phyloP scores from a whole-genome alignment of 2,329 filamentous ascomycete species.

The Colletotrichum spinosum region DNA sequence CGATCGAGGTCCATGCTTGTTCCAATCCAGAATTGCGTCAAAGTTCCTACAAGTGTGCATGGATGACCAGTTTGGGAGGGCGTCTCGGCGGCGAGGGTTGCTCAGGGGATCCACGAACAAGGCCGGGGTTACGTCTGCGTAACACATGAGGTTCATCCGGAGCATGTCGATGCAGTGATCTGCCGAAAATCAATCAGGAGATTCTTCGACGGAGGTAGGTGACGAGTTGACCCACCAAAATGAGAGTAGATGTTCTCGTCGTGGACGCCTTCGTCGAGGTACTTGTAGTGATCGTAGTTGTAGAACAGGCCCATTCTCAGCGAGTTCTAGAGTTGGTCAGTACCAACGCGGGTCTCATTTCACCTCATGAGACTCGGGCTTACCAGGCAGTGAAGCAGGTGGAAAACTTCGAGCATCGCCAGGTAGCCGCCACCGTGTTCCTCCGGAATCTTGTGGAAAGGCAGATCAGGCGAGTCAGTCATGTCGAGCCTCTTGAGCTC shows the following conservation, averaged over 20 bases:
- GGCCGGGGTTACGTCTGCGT: constrained; percentile 28
- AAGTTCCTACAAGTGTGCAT: constrained; percentile 33
- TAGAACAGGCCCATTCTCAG: constrained; percentile 22
- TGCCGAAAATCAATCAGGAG: constrained; percentile 3
- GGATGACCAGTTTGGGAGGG: constrained; percentile 30
- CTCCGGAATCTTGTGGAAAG: constrained; percentile 23
- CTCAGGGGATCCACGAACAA: constrained; percentile 29
- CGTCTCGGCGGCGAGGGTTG: constrained; percentile 23
- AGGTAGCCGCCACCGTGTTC: constrained; percentile 27
- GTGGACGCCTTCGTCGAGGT: constrained; percentile 27
- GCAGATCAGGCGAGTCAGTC: constrained; percentile 26
- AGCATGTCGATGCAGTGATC: constrained; percentile 34
- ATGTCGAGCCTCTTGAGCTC: constrained; percentile 21
- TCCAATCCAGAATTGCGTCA: constrained; percentile 31
- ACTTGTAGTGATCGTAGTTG: constrained; percentile 25
- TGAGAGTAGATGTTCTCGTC: constrained; percentile 28
- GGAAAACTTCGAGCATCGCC: constrained; percentile 30
- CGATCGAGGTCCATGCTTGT: constrained; percentile 27
- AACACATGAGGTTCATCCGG: constrained; percentile 27
- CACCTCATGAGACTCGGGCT: background rate
- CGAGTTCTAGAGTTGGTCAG: background rate
- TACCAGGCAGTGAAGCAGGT: constrained; percentile 27
- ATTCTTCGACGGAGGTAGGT: background rate
- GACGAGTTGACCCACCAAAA: background rate
- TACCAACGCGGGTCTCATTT: background rate